Percentiles rank a stretch among this genome's conserved stretches.
Evolutionary conservation across 495 filamentous ascomycete species (phyloP).

Genomic region (Rostrohypoxylon terebratum): DNA sequence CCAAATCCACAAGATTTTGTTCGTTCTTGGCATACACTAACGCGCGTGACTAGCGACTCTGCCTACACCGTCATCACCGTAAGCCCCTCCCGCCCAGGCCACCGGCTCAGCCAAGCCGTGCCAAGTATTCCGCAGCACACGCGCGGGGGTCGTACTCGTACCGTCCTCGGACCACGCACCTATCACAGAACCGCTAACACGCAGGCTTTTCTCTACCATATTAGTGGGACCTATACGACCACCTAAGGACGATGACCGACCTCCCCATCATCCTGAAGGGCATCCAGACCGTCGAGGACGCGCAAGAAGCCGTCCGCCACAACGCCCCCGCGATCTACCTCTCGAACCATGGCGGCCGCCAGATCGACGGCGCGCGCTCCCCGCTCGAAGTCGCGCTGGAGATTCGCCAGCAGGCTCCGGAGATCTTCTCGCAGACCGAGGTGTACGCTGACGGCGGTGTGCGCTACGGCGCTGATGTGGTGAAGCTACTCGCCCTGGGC

Average conservation of each 20-base stretch:
- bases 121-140: background rate
- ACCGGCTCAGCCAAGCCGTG: background rate
- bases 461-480: conserved; percentile 58
- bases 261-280: conserved; percentile 59
- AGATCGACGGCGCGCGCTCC: conserved; percentile 53
- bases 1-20: background rate
- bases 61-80: conserved; percentile 44
- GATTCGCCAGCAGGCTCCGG: conserved; percentile 50
- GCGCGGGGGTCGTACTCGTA: too few relatives aligned
- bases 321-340: conserved; percentile 49
- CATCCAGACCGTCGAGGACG: conserved; percentile 58
- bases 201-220: background rate
- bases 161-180: background rate
- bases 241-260: conserved; percentile 51
- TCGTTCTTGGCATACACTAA: background rate
- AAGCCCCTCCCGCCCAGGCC: conserved; percentile 9
- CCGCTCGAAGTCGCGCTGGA: conserved; percentile 54
- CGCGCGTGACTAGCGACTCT: conserved; percentile 23
- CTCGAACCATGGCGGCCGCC: conserved; percentile 60
- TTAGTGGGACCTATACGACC: conserved; percentile 47
- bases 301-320: conserved; percentile 51
- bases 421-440: conserved; percentile 56
- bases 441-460: conserved; percentile 62
- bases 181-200: conserved; percentile 6
- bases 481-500: conserved; percentile 59